These are phyloP conservation scores for Colletotrichum sp. DNA, from an alignment of 2,329 filamentous ascomycete genomes.

Conservation along the genomic window DNA sequence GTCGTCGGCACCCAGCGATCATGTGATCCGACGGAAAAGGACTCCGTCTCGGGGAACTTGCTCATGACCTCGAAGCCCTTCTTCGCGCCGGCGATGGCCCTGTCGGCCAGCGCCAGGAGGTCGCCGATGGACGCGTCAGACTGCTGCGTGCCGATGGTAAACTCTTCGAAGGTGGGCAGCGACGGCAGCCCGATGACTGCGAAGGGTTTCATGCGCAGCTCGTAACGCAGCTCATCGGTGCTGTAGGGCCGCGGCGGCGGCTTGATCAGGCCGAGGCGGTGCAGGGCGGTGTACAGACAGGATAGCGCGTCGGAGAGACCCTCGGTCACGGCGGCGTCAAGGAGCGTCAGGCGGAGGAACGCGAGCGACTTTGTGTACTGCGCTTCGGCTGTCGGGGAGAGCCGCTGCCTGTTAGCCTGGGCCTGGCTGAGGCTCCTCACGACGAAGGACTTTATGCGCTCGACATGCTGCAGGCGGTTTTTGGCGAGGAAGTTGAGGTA, in stretches of 20 bases:
- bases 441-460: conserved; percentile 74
- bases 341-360: conserved; percentile 64
- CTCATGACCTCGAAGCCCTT: conserved; percentile 62
- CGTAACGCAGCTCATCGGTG: conserved; percentile 72
- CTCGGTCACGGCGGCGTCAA: conserved; percentile 69
- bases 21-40: conserved; percentile 62
- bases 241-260: conserved; percentile 67
- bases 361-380: conserved; percentile 55
- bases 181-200: conserved; percentile 70
- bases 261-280: conserved; percentile 61
- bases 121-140: conserved; percentile 39
- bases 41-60: conserved; percentile 54
- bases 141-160: conserved; percentile 49
- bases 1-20: conserved; percentile 66
- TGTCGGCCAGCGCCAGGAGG: conserved; percentile 51
- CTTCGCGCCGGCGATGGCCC: conserved; percentile 52
- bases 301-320: conserved; percentile 60
- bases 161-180: conserved; percentile 69
- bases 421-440: conserved; percentile 41
- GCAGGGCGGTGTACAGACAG: conserved; percentile 70
- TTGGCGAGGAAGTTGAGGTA: conserved; percentile 79
- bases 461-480: conserved; percentile 71
- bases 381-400: conserved; percentile 38
- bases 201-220: conserved; percentile 88
- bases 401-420: conserved; percentile 14